Base-by-base conservation (phyloP, 2,329 filamentous ascomycete species). In the Arachnomyces sp. region DNA sequence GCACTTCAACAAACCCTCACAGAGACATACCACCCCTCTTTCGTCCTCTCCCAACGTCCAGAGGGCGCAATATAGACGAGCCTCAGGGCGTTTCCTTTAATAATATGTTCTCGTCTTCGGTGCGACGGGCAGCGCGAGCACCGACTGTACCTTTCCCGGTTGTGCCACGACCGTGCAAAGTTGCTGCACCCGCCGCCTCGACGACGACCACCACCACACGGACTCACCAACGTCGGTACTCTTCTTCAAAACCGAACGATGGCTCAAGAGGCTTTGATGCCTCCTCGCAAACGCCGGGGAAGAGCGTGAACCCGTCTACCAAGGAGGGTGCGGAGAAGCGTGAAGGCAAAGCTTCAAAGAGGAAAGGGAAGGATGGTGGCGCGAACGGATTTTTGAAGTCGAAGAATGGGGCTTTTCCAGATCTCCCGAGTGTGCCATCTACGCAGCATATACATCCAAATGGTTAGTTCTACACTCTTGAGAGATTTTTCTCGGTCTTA, bases 171-270 rank as follows among this genome's bases (percentile, higher is more conserved):
- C 46, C 56, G 9, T 53, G 56, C 29, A 49, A 42, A 33, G 51
- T 55, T 35, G 46, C 53, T 48, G 55, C 63, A 44, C 54, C 55
- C 36, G 44, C 43, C 30, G 40, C 48, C 16, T 41, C 55, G 33
- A 52, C 57, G 49, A 31, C 39, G 33, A 52, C 57, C 48, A 31
- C 39, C 45, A 49, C 54, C 42, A 57, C 57, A 43, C 57, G 57
- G 34, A 48, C 59, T 42, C 66, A 67, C 49, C 66, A 69, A 49
- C 62, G 65, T 45, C 62, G 66, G 42, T 67, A 69, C 55, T 70
- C 67, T 32, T 70, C 66, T 28, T 70, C 66, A n/a, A 70, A 70
- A 47, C 66, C 63, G 2, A 70, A 65, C 44, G 65, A 70, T 57
- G 66, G 66, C 36, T 63, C 66, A 12, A 56, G 59, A 33, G 56